Evolutionary conservation across 768 basidiomycete genomes (phyloP).

Genomic region (Xanthoconium stramineum): DNA sequence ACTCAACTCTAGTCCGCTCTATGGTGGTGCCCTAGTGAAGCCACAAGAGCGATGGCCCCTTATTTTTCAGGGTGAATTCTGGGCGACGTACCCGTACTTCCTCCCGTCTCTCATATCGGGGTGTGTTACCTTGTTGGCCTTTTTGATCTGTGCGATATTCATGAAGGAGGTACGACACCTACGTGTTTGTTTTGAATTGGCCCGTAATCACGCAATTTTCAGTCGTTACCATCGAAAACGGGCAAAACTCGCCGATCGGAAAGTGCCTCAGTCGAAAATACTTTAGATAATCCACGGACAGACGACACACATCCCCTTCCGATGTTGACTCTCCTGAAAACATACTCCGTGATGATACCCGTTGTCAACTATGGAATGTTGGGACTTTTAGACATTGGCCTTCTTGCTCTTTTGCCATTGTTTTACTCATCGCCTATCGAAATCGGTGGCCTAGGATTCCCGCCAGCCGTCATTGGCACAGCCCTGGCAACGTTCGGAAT

Average conservation of each 20-base stretch:
- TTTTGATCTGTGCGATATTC: slow-evolving; percentile 18
- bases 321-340: slow-evolving; percentile 34
- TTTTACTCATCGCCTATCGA: slow-evolving; percentile 43
- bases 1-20: slow-evolving; percentile 55
- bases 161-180: slow-evolving; percentile 32
- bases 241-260: neutral
- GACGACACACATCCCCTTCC: slow-evolving; percentile 13
- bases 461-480: slow-evolving; percentile 43
- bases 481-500: slow-evolving; percentile 40
- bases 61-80: slow-evolving; percentile 41
- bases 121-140: slow-evolving; percentile 7
- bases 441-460: slow-evolving; percentile 42
- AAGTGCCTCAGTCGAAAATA: neutral
- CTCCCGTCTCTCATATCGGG: slow-evolving; percentile 31
- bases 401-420: slow-evolving; percentile 41
- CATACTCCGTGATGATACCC: slow-evolving; percentile 37
- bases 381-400: slow-evolving; percentile 41
- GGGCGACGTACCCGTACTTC: slow-evolving; percentile 36
- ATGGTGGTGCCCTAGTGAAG: slow-evolving; percentile 53
- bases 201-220: neutral
- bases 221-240: slow-evolving; percentile 27
- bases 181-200: neutral
- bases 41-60: slow-evolving; percentile 55
- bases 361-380: slow-evolving; percentile 42
- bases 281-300: neutral